Base-by-base conservation (phyloP, 1,139 yeast genomes). In the Yamadazyma buinensis region DNA sequence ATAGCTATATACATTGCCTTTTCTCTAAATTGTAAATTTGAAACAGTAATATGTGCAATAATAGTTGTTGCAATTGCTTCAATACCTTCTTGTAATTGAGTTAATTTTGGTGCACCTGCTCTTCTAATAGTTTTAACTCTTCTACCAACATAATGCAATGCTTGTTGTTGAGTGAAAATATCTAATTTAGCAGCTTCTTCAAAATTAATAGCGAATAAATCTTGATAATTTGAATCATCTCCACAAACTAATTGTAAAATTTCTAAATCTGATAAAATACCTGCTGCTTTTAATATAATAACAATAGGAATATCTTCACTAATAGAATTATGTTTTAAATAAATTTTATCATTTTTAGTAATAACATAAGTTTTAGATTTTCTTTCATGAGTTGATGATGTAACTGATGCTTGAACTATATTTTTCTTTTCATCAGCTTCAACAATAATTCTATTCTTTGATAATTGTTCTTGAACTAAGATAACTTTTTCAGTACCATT, bases 401-500 rank as follows among this genome's bases (percentile, higher is more conserved):
- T 92, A 15, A 92, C 99, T 1, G 96, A 86, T 0, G 98, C 97
- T 59, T 92, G 98, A 13, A 90, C 97, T 20, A 92, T 82, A 6
- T 81, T 85, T 61, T 94, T 94, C 59, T 88, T 87, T 44, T 86
- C 95, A 56, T 92, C 98, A 1, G 96, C 92, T 60, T 92, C 99
- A 10, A 92, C 98, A 54, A 92, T 88, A 53, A 92, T 94, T 75
- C 99, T 86, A 63, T 92, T 92, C 62, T 92, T 92, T 35, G 95
- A 84, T 55, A 92, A 71, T 67, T 92, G 99, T 61, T 92, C 99
- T 61, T 92, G 99, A 30, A 92, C 95, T 48, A 92, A 74, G 43
- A 92, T 94, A 31, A 92, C 99, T 57, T 92, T 92, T 57, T 92
- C 99, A 0, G 98, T 92, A 57, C 99, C 99, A 55, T 92, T 92